Percentiles rank a stretch among this genome's conserved stretches.
Conservation (phyloP, 73 alveolate species). For the Breviolum minutum region DNA sequence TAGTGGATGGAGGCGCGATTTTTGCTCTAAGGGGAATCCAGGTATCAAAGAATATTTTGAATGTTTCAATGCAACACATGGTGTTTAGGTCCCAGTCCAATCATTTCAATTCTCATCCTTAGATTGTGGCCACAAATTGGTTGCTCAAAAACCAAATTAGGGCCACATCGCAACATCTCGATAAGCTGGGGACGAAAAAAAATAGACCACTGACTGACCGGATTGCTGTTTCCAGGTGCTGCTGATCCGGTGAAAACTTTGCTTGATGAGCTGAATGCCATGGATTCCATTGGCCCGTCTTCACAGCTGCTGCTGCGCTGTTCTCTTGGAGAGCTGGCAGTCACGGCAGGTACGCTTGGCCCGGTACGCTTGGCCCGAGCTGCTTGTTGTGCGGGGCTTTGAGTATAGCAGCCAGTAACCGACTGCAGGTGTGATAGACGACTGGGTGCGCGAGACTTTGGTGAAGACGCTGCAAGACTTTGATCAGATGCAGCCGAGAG, state of each 20-base stretch:
- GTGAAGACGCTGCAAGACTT: conserved; percentile 44
- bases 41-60: too few relatives aligned
- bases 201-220: too few relatives aligned
- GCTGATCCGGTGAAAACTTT: background rate
- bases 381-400: background rate
- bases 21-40: too few relatives aligned
- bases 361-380: too few relatives aligned
- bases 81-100: too few relatives aligned
- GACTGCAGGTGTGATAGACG: conserved; percentile 4
- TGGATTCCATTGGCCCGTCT: background rate
- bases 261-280: background rate
- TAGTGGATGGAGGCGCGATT: background rate
- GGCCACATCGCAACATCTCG: too few relatives aligned
- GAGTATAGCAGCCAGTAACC: background rate
- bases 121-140: too few relatives aligned
- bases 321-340: conserved; percentile 87
- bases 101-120: too few relatives aligned
- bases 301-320: conserved; percentile 44
- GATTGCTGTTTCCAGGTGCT: background rate
- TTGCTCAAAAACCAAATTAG: too few relatives aligned
- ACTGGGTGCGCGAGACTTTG: conserved; percentile 26
- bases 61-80: too few relatives aligned
- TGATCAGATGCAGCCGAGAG: conserved; percentile 55
- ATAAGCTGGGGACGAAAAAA: too few relatives aligned
- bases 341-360: background rate